Conservation (phyloP, 768 basidiomycete genomes). For the Lactarius sp. region DNA sequence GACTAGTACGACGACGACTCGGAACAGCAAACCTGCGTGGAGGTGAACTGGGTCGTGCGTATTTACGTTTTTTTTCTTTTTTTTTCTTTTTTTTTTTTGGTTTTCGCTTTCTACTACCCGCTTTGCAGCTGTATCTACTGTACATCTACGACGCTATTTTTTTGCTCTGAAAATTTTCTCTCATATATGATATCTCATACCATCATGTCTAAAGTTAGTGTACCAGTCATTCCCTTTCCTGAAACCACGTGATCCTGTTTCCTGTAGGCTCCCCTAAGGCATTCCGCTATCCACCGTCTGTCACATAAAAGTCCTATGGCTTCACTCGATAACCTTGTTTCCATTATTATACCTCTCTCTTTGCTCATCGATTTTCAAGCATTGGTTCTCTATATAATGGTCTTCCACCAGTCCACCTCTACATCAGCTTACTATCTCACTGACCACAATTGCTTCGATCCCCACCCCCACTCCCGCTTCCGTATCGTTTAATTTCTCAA, state of each 20-base stretch:
- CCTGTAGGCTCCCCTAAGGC: constrained; percentile 63
- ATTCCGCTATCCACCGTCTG: constrained; percentile 62
- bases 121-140: not conserved
- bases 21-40: constrained; percentile 26
- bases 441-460: constrained; percentile 21
- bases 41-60: constrained; percentile 9
- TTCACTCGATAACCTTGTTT: constrained; percentile 64
- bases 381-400: constrained; percentile 73
- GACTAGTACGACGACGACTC: not conserved
- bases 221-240: not conserved
- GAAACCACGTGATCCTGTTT: constrained; percentile 1
- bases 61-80: not conserved
- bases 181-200: not conserved
- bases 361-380: constrained; percentile 67
- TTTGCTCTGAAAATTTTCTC: constrained; percentile 6
- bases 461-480: constrained; percentile 31
- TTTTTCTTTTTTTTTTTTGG: not conserved
- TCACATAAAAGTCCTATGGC: constrained; percentile 57
- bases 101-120: not conserved
- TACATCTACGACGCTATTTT: not conserved
- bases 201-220: too few species aligned
- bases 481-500: not conserved
- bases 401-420: constrained; percentile 27
- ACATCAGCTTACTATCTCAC: not conserved
- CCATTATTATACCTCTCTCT: constrained; percentile 62